Percentiles rank a stretch among this genome's conserved stretches.
Evolutionary conservation across 257 asterid species (phyloP).

Genomic region (Misopates orontium): DNA sequence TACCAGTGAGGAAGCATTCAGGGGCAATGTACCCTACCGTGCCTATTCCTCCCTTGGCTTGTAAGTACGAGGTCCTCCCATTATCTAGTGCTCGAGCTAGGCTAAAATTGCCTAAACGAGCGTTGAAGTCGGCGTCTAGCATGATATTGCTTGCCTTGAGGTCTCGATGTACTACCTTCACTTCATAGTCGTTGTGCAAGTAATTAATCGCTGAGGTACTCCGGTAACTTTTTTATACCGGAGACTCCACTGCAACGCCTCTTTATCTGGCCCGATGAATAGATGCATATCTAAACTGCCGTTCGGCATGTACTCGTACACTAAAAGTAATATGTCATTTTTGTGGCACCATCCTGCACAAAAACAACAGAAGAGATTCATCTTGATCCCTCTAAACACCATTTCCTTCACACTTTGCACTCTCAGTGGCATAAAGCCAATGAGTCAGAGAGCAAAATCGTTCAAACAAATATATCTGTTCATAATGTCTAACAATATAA

Average conservation of each 20-base stretch:
- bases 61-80: conserved; percentile 70
- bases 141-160: conserved; percentile 91
- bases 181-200: conserved; percentile 84
- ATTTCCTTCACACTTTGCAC: not conserved
- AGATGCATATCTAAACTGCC: conserved; percentile 81
- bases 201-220: conserved; percentile 86
- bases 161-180: conserved; percentile 77
- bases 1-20: conserved; percentile 87
- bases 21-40: too few relatives aligned
- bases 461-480: too few relatives aligned
- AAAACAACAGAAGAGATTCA: conserved; percentile 18
- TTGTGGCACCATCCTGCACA: conserved; percentile 84
- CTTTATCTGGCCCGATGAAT: conserved; percentile 44
- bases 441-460: too few relatives aligned
- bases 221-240: conserved; percentile 65
- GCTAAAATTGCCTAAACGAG: conserved; percentile 90
- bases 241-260: conserved; percentile 57
- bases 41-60: conserved; percentile 77
- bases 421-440: too few relatives aligned
- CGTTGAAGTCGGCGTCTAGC: conserved; percentile 78
- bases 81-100: conserved; percentile 87
- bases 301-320: conserved; percentile 86
- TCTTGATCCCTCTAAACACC: too few relatives aligned
- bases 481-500: too few relatives aligned
- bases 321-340: conserved; percentile 72